Evolutionary conservation across 768 basidiomycete genomes (phyloP).

Genomic region (Lentinula lateritia): DNA sequence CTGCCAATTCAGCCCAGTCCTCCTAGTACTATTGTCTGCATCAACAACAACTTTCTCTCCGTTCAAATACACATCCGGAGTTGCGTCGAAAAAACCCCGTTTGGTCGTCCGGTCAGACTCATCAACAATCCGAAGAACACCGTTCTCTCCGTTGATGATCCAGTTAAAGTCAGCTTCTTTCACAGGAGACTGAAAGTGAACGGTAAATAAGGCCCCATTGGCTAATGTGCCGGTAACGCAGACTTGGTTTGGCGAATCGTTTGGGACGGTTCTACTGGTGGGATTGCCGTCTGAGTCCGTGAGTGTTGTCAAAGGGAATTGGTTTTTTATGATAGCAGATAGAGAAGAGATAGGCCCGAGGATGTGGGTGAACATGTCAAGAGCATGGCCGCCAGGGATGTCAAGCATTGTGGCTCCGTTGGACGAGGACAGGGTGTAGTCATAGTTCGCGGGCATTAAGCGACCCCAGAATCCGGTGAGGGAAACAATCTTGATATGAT

Average conservation of each 20-base stretch:
- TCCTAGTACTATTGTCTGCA: neutral
- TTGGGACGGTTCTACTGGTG: slow-evolving; percentile 17
- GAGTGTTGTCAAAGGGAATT: slow-evolving; percentile 20
- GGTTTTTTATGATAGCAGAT: slow-evolving; percentile 17
- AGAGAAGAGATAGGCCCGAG: slow-evolving; percentile 27
- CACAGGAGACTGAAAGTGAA: slow-evolving; percentile 9
- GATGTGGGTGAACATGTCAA: slow-evolving; percentile 21
- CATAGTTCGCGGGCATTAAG: neutral
- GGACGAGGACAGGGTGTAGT: neutral
- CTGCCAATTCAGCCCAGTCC: slow-evolving; percentile 14
- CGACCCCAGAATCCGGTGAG: neutral
- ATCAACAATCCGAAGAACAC: slow-evolving; percentile 11
- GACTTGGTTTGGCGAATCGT: slow-evolving; percentile 20
- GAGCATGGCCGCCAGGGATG: slow-evolving; percentile 22
- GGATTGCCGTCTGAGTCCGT: slow-evolving; percentile 18
- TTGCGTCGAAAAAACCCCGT: slow-evolving; percentile 15
- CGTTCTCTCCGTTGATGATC: slow-evolving; percentile 21
- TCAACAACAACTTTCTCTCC: slow-evolving; percentile 20
- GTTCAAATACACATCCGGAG: slow-evolving; percentile 25
- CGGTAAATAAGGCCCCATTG: slow-evolving; percentile 22
- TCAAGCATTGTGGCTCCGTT: slow-evolving; percentile 19
- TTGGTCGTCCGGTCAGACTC: neutral
- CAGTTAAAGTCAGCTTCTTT: slow-evolving; percentile 23
- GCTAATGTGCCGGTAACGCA: slow-evolving; percentile 23
- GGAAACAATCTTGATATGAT: neutral